These are phyloP conservation scores for Cryptococcus wingfieldii DNA, from an alignment of 1,284 basidiomycete species.

Conservation along the genomic window DNA sequence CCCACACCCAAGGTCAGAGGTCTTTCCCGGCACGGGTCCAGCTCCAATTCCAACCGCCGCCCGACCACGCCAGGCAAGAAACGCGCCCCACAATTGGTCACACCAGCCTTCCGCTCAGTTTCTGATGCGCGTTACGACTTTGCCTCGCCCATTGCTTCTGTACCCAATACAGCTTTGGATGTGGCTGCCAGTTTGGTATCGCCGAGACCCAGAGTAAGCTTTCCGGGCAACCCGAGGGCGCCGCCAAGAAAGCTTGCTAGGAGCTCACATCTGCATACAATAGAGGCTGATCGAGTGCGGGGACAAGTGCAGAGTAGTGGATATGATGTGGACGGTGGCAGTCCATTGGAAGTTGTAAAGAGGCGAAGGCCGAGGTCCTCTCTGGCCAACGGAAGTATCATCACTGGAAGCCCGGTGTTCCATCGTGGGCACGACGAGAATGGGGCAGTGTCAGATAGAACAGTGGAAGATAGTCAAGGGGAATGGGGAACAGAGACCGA, in stretches of 20 bases:
- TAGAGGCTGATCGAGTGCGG: slow-evolving; percentile 22
- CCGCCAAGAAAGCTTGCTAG: slow-evolving; percentile 22
- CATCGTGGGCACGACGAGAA: background rate
- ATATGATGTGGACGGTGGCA: background rate
- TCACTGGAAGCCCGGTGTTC: background rate
- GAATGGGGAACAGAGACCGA: slow-evolving; percentile 18
- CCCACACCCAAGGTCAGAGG: slow-evolving; percentile 6
- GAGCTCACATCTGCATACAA: slow-evolving; percentile 39
- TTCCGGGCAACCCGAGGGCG: background rate
- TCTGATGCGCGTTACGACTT: slow-evolving; percentile 11
- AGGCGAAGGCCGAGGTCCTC: background rate
- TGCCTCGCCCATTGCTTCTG: background rate
- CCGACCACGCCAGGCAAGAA: slow-evolving; percentile 7
- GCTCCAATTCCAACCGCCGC: slow-evolving; percentile 3
- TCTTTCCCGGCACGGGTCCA: slow-evolving; percentile 4
- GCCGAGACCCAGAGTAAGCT: background rate
- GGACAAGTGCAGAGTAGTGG: background rate
- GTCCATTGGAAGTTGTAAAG: background rate
- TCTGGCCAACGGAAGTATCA: background rate
- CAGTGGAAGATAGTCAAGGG: slow-evolving; percentile 10
- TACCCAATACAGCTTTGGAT: background rate
- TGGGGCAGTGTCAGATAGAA: background rate
- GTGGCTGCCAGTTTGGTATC: background rate
- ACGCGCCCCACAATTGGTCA: slow-evolving; percentile 5
- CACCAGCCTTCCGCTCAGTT: slow-evolving; percentile 14